Base-by-base conservation (phyloP, 805 yeast genomes). In the Cephaloascus fragrans region DNA sequence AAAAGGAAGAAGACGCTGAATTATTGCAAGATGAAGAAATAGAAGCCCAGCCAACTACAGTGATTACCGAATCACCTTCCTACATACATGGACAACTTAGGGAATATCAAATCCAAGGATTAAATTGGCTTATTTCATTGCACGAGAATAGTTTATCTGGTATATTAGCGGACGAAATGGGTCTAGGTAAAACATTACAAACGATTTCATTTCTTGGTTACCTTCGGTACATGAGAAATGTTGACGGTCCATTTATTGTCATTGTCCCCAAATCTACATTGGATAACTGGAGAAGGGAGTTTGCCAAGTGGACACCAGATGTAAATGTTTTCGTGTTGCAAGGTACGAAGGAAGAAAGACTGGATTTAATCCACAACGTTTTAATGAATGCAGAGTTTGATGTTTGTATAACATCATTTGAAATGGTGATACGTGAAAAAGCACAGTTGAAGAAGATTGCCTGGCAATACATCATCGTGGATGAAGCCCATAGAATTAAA, bases 91-190 rank as follows among this genome's bases (percentile, higher is more conserved):
- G 98, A 8, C 69, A 56, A 39, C 64, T 93, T 49, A 73, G 98
- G 49, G 95, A 87, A 53, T 90, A 93, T 56, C 98, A 90, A 62
- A 68, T 90, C 23, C 96, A 88, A 54, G 98, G 98, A 37, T 71
- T 90, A 38, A 93, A 93, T 60, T 90, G 98, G 98, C 69, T 90
- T 52, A 81, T 90, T 16, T 78, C 94, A 1, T 61, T 90, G 28
- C 85, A 88, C 56, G 96, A 89, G 48, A 87, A 90, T 58, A 75
- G 83, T 49, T 70, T 90, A 34, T 83, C 95, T 8, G 98, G 98
- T 17, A 93, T 90, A 35, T 64, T 90, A 37, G 98, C 98, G 10
- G 98, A 90, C 61, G 98, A 90, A 57, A 90, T 93, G 98, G 98
- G 98, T 3, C 69, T 90, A 32, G 98, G 98, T 41, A 90, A 90